A percentile compares a stretch with the other conserved stretches of the same genome.
Evolutionary conservation across 345 rosid genomes (phyloP).

Genomic region (Eucalyptus leucophloia): DNA sequence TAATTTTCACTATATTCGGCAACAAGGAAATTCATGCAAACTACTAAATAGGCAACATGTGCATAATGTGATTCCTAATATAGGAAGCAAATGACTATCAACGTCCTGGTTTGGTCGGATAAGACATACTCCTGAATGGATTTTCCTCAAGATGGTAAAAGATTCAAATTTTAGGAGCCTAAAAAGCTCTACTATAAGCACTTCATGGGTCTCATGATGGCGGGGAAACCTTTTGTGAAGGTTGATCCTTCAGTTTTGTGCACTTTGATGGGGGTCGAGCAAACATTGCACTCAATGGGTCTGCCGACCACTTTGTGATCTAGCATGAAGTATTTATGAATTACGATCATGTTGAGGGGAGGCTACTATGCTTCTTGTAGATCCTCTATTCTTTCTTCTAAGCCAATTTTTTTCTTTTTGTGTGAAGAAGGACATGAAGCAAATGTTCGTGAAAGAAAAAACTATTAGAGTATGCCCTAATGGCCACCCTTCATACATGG

Average conservation of each 20-base stretch:
- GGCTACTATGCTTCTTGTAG: no score
- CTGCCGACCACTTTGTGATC: background rate
- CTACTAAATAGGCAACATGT: background rate
- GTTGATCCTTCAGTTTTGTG: background rate
- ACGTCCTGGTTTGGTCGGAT: background rate
- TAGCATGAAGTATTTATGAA: background rate
- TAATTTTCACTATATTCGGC: no score
- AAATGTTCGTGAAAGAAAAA: no score
- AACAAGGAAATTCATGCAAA: background rate
- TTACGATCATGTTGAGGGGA: no score
- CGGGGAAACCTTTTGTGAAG: no score
- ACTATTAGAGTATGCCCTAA: no score
- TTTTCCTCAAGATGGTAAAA: no score
- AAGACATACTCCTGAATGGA: no score
- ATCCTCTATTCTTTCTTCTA: no score
- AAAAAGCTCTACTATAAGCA: background rate
- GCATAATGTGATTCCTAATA: background rate
- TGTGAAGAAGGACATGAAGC: no score
- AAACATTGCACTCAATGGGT: background rate
- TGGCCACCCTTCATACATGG: no score
- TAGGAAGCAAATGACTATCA: background rate
- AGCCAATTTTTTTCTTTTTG: no score
- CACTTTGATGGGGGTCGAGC: accelerated
- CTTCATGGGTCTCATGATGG: background rate
- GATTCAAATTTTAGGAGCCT: background rate